Evolutionary conservation across 306 rosid genomes (phyloP).

Genomic region (Mucuna pruriens): DNA sequence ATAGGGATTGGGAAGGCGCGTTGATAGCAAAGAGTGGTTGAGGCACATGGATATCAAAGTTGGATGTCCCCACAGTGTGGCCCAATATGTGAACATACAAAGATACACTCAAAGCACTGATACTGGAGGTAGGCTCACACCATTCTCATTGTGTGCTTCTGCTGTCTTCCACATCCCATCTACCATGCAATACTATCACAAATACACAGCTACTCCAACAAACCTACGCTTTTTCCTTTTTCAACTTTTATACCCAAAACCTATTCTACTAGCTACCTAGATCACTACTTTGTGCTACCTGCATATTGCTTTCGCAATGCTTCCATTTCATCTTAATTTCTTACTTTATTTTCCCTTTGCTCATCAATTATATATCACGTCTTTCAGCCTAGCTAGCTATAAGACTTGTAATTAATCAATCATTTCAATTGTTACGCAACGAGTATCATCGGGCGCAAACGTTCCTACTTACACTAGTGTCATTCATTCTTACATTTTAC

Average conservation of each 20-base stretch:
- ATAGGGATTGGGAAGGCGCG: conserved; percentile 52
- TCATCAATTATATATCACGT: neutral
- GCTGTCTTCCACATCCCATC: conserved; percentile 69
- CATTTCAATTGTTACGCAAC: neutral
- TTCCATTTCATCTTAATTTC: conserved; percentile 3
- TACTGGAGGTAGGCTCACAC: neutral
- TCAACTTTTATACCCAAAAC: conserved; percentile 27
- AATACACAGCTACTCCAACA: conserved; percentile 12
- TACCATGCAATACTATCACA: neutral
- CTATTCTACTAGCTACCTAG: conserved; percentile 5
- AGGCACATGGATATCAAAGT: conserved; percentile 52
- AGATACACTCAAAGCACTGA: neutral
- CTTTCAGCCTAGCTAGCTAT: neutral
- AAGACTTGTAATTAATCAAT: neutral
- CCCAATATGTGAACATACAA: conserved; percentile 28
- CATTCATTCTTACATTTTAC: neutral
- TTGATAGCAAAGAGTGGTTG: conserved; percentile 51
- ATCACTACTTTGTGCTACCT: conserved; percentile 30
- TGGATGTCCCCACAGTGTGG: conserved; percentile 51
- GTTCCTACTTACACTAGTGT: neutral
- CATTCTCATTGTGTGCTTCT: conserved; percentile 52
- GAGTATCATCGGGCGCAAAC: neutral
- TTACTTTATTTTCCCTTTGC: neutral
- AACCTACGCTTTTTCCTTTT: conserved; percentile 9
- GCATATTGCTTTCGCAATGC: neutral